These are phyloP conservation scores for Balakata baccata DNA, from an alignment of 345 rosid species.

Conservation along the genomic window DNA sequence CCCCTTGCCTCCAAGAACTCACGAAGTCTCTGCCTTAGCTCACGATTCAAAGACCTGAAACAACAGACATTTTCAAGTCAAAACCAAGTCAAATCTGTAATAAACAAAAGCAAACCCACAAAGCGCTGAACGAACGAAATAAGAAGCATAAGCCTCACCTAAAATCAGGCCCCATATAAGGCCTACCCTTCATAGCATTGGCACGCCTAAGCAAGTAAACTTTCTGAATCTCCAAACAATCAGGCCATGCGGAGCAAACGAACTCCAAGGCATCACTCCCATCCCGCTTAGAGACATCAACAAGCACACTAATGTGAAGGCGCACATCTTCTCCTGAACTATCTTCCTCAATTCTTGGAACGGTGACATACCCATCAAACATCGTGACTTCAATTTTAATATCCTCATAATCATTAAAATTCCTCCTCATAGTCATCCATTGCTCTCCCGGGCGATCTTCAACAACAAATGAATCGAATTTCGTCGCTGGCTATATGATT, in stretches of 20 bases:
- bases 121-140: neutral
- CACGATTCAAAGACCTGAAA: conserved; percentile 50
- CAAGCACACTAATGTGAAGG: conserved; percentile 57
- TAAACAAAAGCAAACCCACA: neutral
- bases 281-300: conserved; percentile 46
- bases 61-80: conserved; percentile 7
- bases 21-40: conserved; percentile 40
- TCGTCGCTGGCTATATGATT: conserved; percentile 43
- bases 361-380: conserved; percentile 56
- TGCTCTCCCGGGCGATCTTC: conserved; percentile 55
- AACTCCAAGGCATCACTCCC: conserved; percentile 43
- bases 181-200: conserved; percentile 29
- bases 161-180: conserved; percentile 63
- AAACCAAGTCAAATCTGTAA: neutral
- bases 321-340: conserved; percentile 41
- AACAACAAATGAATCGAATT: conserved; percentile 51
- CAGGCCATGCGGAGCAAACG: conserved; percentile 70
- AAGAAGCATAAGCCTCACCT: conserved; percentile 30
- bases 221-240: conserved; percentile 54
- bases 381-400: conserved; percentile 59
- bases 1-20: conserved; percentile 62
- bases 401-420: conserved; percentile 35
- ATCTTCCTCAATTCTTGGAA: conserved; percentile 48
- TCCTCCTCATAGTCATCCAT: conserved; percentile 52
- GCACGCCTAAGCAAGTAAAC: conserved; percentile 40